Evolutionary conservation across 441 rosid genomes (phyloP).

Genomic region (Flueggea neowawraea): DNA sequence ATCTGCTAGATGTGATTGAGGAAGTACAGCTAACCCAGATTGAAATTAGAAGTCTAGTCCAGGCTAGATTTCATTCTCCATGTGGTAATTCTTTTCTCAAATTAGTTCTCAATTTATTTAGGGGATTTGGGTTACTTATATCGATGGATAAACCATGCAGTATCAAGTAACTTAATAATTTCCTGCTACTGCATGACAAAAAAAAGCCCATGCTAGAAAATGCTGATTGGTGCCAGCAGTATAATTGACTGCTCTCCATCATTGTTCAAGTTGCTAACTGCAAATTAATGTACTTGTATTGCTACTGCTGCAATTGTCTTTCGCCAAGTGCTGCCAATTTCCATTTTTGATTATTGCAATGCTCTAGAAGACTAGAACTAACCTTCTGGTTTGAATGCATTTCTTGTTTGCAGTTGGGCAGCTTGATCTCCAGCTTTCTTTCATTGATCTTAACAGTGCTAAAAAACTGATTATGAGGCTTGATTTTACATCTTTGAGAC

Average conservation of each 20-base stretch:
- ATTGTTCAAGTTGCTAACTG: neutral
- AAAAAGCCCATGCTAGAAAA: too few relatives aligned
- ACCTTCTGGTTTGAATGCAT: slow-evolving; percentile 7
- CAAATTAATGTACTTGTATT: neutral
- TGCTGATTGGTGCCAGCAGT: too few relatives aligned
- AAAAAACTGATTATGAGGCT: slow-evolving; percentile 54
- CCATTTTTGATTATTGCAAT: neutral
- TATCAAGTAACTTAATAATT: too few relatives aligned
- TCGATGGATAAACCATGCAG: too few relatives aligned
- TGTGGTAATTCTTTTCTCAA: slow-evolving; percentile 40
- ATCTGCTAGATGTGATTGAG: slow-evolving; percentile 62
- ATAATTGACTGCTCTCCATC: too few relatives aligned
- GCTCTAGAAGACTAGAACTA: slow-evolving; percentile 6
- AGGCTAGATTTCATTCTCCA: slow-evolving; percentile 47
- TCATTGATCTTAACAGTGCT: slow-evolving; percentile 42
- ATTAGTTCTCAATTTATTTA: neutral
- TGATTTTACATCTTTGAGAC: slow-evolving; percentile 64
- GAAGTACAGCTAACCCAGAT: slow-evolving; percentile 62
- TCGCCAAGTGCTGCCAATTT: neutral
- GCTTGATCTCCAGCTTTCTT: slow-evolving; percentile 71
- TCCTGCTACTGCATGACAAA: too few relatives aligned
- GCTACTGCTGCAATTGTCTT: neutral
- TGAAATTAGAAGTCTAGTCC: slow-evolving; percentile 56
- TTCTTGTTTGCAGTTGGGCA: slow-evolving; percentile 42
- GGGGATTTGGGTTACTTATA: too few relatives aligned